Base-by-base conservation (phyloP, 1,139 yeast genomes). In the Arxiozyma slooffiae region DNA sequence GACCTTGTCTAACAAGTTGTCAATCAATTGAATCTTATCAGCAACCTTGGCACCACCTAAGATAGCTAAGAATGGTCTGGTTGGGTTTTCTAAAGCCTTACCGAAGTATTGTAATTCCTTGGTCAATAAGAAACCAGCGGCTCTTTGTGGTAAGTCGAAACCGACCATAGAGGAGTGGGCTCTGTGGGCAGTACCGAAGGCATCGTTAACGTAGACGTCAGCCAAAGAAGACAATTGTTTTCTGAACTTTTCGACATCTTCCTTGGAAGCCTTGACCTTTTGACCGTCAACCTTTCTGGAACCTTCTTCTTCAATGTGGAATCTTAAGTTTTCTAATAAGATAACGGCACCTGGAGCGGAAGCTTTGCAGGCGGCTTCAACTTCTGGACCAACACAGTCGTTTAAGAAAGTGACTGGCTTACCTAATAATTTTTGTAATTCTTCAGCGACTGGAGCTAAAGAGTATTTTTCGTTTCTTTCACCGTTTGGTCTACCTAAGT, bases 1-100 rank as follows among this genome's bases (percentile, higher is more conserved):
- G 37, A 52, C 55, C 50, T 52, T 54, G 49, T 54, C 57, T 47
- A 54, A 48, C 43, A 54, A 49, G 54, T 54, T 54, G 48, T 54
- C 57, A 44, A 54, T 54, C 44, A 54, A 50, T 51, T 54, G 57
- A 46, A 54, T 54, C 57, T 54, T 54, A 43, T 54, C 57, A 59
- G 95, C 83, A 61, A 90, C 97, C 80, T 90, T 90, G 67, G 97
- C 97, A 75, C 97, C 97, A 70, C 97, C 97, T 62, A 90, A 80
- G 69, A 90, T 90, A 61, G 97, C 97, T 69, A 90, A 79, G 82
- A 90, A 90, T 61, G 97, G 97, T 77, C 97, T 85, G 64, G 75
- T 82, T 67, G 97, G 97, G 81, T 84, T 81, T 79, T 90, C 97
- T 68, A 90, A 81, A 58, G 97, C 97, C 80, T 89, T 90, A 63